Percentiles rank a stretch among this genome's conserved stretches.
Conservation (phyloP, 2,329 filamentous ascomycete genomes). For the Alternaria atra region DNA sequence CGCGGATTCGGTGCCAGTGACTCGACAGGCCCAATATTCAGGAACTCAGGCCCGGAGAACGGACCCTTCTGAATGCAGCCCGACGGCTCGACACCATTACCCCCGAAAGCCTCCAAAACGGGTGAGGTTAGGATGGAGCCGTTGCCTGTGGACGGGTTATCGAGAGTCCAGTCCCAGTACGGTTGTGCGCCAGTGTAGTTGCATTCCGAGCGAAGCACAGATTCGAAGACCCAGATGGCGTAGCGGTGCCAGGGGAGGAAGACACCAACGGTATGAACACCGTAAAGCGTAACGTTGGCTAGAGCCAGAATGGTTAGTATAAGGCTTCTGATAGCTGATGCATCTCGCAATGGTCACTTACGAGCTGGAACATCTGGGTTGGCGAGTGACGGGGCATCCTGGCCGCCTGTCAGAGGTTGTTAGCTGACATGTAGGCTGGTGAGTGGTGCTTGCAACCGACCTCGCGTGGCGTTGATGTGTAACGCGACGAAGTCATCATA, state of each 20-base stretch:
- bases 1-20: background rate
- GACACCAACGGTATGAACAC: background rate
- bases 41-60: background rate
- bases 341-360: background rate
- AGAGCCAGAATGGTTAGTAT: background rate
- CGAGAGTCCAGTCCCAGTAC: slow-evolving; percentile 1
- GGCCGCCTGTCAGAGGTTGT: background rate
- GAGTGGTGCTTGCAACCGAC: background rate
- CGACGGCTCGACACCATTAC: background rate
- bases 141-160: background rate
- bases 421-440: background rate
- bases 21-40: background rate
- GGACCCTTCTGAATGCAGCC: background rate
- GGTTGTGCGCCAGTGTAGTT: slow-evolving; percentile 1
- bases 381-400: background rate
- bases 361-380: background rate
- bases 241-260: slow-evolving; percentile 2
- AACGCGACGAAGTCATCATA: slow-evolving; percentile 1
- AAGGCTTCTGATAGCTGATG: background rate
- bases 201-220: slow-evolving; percentile 3
- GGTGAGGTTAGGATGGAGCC: background rate
- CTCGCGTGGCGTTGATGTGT: slow-evolving; percentile 1
- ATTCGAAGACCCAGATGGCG: background rate
- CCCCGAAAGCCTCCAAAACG: background rate
- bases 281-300: background rate